These are phyloP conservation scores for Penicillium coprophilum DNA, from an alignment of 495 filamentous ascomycete genomes.

Conservation along the genomic window DNA sequence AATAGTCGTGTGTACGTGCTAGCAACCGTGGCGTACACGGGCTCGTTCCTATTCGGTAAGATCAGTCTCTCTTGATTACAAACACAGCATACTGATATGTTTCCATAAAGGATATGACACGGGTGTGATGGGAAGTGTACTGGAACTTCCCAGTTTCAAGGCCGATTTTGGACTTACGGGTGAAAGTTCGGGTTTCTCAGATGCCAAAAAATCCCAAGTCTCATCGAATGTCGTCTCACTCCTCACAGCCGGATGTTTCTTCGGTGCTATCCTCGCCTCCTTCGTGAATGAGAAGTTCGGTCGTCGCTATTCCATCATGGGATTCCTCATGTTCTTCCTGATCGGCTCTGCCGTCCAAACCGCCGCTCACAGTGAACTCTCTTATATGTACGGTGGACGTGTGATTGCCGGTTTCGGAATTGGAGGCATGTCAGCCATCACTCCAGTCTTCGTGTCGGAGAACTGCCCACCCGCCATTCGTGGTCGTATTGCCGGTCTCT, in stretches of 20 bases:
- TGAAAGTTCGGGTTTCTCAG: background rate
- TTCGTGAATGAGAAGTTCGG: background rate
- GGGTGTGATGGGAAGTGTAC: background rate
- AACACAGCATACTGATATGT: background rate
- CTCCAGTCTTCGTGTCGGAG: background rate
- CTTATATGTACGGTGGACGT: background rate
- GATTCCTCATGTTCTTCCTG: background rate
- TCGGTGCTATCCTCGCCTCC: background rate
- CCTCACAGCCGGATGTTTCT: background rate
- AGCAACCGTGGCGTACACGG: background rate
- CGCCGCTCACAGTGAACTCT: background rate
- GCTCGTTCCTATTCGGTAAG: background rate
- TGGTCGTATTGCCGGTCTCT: slow-evolving; percentile 22
- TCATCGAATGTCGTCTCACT: slow-evolving; percentile 1
- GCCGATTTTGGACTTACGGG: background rate
- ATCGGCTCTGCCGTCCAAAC: background rate
- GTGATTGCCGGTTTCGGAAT: slow-evolving; percentile 1
- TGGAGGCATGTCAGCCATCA: background rate
- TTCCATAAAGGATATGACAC: background rate
- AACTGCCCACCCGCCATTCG: background rate
- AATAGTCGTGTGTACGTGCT: background rate
- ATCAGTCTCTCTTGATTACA: background rate
- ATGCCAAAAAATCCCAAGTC: background rate
- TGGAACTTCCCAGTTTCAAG: background rate
- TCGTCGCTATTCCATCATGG: background rate